Conservation (phyloP, 805 yeast genomes). For the Hanseniaspora thailandica region DNA sequence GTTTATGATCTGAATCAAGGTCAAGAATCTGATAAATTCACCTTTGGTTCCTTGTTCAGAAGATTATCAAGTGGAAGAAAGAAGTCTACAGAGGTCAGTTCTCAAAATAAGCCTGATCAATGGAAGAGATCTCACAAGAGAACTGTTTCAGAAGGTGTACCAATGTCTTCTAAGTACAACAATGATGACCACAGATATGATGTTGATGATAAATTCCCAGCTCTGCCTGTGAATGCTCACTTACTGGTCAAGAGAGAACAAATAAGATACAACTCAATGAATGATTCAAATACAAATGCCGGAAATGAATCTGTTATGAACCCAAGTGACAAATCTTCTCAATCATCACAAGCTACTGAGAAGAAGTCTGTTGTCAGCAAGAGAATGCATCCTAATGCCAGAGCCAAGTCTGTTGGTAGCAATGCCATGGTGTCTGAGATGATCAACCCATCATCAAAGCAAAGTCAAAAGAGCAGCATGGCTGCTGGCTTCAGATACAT, state of each 20-base stretch:
- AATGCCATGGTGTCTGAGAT: conserved; percentile 38
- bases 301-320: background rate
- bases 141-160: conserved; percentile 32
- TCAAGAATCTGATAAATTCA: conserved; percentile 20
- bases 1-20: background rate
- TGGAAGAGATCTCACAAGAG: conserved; percentile 25
- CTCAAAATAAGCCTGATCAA: conserved; percentile 14
- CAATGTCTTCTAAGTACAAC: conserved; percentile 2
- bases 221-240: conserved; percentile 29
- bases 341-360: conserved; percentile 21
- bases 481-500: conserved; percentile 8
- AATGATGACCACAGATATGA: background rate
- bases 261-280: conserved; percentile 19
- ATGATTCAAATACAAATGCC: conserved; percentile 11
- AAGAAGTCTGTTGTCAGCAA: conserved; percentile 22
- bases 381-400: conserved; percentile 63
- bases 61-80: conserved; percentile 27
- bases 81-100: background rate
- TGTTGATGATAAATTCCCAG: conserved; percentile 25
- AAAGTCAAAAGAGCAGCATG: conserved; percentile 19
- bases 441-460: background rate
- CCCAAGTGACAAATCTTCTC: conserved; percentile 7
- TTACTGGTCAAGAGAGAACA: conserved; percentile 22
- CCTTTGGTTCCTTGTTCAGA: conserved; percentile 29
- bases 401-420: conserved; percentile 74